Percentiles rank a stretch among this genome's conserved stretches.
These are phyloP conservation scores for Tolypocladium sp. DNA, from an alignment of 2,329 filamentous ascomycete species.

Conservation along the genomic window DNA sequence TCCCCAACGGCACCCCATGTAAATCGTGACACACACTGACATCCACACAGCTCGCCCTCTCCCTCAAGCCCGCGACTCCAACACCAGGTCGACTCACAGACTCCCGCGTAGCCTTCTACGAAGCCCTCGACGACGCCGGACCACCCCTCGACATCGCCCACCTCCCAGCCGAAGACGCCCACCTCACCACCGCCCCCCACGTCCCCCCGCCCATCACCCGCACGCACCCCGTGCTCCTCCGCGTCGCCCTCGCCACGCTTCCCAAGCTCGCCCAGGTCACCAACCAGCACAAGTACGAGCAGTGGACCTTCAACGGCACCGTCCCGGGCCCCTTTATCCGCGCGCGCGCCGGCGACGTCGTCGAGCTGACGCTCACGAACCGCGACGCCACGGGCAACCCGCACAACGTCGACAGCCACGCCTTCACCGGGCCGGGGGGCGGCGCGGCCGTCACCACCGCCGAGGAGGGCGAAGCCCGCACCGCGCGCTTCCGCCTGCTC, in stretches of 20 bases:
- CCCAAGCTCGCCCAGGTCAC: slow-evolving; percentile 19
- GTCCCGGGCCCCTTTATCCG: slow-evolving; percentile 25
- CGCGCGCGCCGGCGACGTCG: slow-evolving; percentile 21
- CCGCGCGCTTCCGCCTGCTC: slow-evolving; percentile 17
- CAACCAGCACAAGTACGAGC: slow-evolving; percentile 23
- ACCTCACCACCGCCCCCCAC: slow-evolving; percentile 17
- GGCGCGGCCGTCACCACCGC: slow-evolving; percentile 21
- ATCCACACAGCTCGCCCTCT: too few species aligned
- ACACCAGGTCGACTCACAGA: too few species aligned
- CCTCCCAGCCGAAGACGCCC: slow-evolving; percentile 17
- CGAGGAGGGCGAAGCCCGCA: slow-evolving; percentile 21
- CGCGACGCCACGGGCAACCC: slow-evolving; percentile 21
- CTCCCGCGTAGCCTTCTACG: not conserved
- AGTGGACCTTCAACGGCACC: slow-evolving; percentile 23
- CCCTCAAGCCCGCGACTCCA: too few species aligned
- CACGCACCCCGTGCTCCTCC: slow-evolving; percentile 18
- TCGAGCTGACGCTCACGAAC: slow-evolving; percentile 22
- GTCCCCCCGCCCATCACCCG: slow-evolving; percentile 21
- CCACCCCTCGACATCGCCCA: slow-evolving; percentile 1
- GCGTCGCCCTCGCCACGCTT: slow-evolving; percentile 16
- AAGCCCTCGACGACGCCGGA: not conserved
- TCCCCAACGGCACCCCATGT: too few species aligned
- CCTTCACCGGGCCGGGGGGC: slow-evolving; percentile 22
- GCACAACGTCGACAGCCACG: slow-evolving; percentile 23
- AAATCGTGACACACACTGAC: too few species aligned